phyloP scores from a whole-genome alignment of 2,329 filamentous ascomycete species.

The Emmonsia crescens region DNA sequence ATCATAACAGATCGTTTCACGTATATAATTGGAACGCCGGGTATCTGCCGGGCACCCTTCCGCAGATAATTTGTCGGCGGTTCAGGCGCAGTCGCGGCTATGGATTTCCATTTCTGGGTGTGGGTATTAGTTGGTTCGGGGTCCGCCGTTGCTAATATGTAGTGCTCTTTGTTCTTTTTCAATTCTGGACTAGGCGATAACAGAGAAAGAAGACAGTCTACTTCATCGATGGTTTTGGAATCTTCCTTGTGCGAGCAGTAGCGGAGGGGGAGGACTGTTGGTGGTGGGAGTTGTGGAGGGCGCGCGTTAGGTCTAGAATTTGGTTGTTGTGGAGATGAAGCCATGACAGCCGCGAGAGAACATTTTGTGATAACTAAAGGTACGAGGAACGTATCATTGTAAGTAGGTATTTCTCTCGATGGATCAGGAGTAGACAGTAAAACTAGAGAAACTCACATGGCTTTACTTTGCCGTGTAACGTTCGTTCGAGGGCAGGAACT shows the following conservation, averaged over 20 bases:
- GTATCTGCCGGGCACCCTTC: constrained; percentile 31
- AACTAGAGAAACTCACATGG: constrained; percentile 46
- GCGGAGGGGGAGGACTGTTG: constrained; percentile 35
- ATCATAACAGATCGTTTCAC: constrained; percentile 43
- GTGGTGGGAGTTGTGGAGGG: constrained; percentile 35
- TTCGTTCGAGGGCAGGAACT: constrained; percentile 62
- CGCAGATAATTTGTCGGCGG: constrained; percentile 29
- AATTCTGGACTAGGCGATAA: constrained; percentile 27
- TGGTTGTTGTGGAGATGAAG: constrained; percentile 27
- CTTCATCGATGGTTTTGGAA: constrained; percentile 33
- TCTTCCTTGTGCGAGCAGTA: constrained; percentile 38
- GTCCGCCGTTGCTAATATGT: constrained; percentile 36
- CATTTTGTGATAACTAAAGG: constrained; percentile 63
- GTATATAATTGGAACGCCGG: constrained; percentile 41
- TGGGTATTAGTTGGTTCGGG: constrained; percentile 6
- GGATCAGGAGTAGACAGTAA: background rate
- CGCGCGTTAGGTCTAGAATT: constrained; percentile 30
- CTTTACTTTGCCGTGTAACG: constrained; percentile 78
- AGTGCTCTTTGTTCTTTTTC: constrained; percentile 40
- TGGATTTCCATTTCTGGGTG: constrained; percentile 11
- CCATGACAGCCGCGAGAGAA: constrained; percentile 36
- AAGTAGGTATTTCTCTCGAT: background rate
- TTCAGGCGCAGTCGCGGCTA: constrained; percentile 13
- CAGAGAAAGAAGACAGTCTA: constrained; percentile 35
- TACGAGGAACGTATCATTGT: background rate